Evolutionary conservation across 805 yeast species (phyloP), one percentile per base, ranked within the genome.

Genomic region (Komagataella phaffii): DNA sequence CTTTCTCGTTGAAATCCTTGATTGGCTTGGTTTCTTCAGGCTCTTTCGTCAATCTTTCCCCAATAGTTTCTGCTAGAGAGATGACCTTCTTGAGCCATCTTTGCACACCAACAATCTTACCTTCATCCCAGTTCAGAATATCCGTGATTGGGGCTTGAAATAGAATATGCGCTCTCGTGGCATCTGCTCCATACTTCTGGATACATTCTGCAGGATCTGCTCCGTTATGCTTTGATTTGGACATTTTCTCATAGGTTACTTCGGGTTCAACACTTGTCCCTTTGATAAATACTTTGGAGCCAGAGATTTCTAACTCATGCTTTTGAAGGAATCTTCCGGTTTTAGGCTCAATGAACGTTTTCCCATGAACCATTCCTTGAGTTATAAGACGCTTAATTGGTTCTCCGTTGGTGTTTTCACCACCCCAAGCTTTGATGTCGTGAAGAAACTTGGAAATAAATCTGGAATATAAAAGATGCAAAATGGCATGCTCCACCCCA

Each of bases 331-430:
- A 91, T 52, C 81, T 68, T 0, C 91, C 93, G 30, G 76, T 83
- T 0, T 64, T 66, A 3, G 96, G 93, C 56, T 90, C 83, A 6
- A 72, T 70, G 58, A 64, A 86, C 0, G 99, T 93, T 60, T 79
- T 81, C 2, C 97, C 98, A 55, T 91, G 96, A 3, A 93, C 99
- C 99, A 93, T 93, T 17, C 99, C 99, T 64, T 91, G 98, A 1
- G 97, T 90, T 1, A 91, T 82, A 43, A 93, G 71, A 54, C 76
- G 77, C 52, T 70, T 75, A 61, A 93, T 80, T 1, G 99, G 99
- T 61, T 93, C 99, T 21, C 87, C 88, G 3, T 68, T 67, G 49
- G 70, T 57, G 2, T 64, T 62, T 2, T 71, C 64, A 6, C 88
- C 88, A 51, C 76, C 71, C 90, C 95, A 88, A 55, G 75, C 60